Conservation (phyloP, 371 early-diverging fungal species). For the Circinella minor region DNA sequence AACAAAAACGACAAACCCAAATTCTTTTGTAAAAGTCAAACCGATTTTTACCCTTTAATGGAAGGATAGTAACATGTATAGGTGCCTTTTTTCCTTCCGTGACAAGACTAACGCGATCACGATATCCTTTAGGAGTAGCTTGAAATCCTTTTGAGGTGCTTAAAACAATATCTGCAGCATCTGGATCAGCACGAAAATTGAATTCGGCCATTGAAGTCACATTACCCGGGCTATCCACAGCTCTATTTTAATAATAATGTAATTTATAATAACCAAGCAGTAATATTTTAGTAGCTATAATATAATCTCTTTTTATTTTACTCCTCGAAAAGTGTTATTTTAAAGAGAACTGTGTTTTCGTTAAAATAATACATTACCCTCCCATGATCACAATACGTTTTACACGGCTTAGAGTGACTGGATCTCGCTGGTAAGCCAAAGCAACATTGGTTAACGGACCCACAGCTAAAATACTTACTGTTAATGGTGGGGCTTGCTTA, state of each 20-base stretch:
- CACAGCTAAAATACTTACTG: conserved; percentile 53
- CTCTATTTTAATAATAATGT: conserved; percentile 11
- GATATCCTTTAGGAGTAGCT: conserved; percentile 26
- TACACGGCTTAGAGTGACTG: conserved; percentile 49
- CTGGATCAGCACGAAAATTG: conserved; percentile 59
- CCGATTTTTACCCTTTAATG: conserved; percentile 19
- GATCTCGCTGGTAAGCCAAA: conserved; percentile 52
- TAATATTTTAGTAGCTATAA: no score
- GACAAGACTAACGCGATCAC: conserved; percentile 18
- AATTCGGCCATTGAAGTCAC: conserved; percentile 59
- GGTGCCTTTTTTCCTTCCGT: conserved; percentile 30
- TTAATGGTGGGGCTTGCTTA: conserved; percentile 42
- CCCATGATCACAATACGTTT: conserved; percentile 59
- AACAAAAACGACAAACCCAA: neutral
- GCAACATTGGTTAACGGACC: conserved; percentile 69
- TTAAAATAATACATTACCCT: conserved; percentile 30
- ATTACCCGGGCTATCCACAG: conserved; percentile 46
- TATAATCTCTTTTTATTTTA: no score
- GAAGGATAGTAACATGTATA: conserved; percentile 44
- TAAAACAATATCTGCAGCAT: conserved; percentile 53
- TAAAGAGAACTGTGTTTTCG: no score
- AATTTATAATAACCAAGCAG: no score
- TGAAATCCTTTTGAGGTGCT: conserved; percentile 41
- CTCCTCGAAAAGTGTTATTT: no score
- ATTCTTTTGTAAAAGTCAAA: conserved; percentile 8